Evolutionary conservation across 2,329 filamentous ascomycete genomes (phyloP).

Genomic region (Pyrenochaeta sp.): DNA sequence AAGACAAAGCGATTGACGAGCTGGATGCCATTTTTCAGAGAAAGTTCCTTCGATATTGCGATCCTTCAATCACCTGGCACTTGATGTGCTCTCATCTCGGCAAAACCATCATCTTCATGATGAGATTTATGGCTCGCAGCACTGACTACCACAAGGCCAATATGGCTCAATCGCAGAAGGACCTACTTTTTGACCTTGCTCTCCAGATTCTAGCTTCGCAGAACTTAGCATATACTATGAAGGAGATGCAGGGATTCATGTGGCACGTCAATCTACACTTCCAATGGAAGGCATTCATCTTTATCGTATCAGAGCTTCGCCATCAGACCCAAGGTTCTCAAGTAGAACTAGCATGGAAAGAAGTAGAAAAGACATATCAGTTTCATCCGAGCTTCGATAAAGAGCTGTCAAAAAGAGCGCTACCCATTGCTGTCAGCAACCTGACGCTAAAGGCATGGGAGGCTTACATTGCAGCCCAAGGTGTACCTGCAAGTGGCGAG

Average conservation of each 20-base stretch:
- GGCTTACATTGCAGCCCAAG: slow-evolving; percentile 26
- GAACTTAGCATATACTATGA: slow-evolving; percentile 51
- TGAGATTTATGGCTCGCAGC: slow-evolving; percentile 57
- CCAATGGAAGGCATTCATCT: slow-evolving; percentile 63
- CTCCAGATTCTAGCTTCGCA: slow-evolving; percentile 54
- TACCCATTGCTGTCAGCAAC: slow-evolving; percentile 55
- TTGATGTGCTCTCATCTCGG: slow-evolving; percentile 56
- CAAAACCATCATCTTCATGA: slow-evolving; percentile 53
- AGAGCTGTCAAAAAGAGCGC: slow-evolving; percentile 45
- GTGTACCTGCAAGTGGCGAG: slow-evolving; percentile 16
- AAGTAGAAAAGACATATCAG: slow-evolving; percentile 55
- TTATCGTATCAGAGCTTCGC: slow-evolving; percentile 52
- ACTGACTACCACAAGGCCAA: slow-evolving; percentile 49
- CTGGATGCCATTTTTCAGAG: slow-evolving; percentile 53
- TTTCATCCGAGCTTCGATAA: slow-evolving; percentile 53
- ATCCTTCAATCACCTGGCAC: slow-evolving; percentile 52
- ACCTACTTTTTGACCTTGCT: slow-evolving; percentile 52
- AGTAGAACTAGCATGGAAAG: slow-evolving; percentile 54
- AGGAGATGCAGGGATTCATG: slow-evolving; percentile 51
- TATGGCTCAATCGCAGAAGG: slow-evolving; percentile 46
- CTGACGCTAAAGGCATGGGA: slow-evolving; percentile 58
- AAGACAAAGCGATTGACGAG: slow-evolving; percentile 48
- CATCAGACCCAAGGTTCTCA: slow-evolving; percentile 32
- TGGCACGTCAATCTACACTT: slow-evolving; percentile 60
- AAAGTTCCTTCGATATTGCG: slow-evolving; percentile 50